Evolutionary conservation across 2,329 filamentous ascomycete genomes (phyloP), one percentile per base, ranked within the genome.

Genomic region (Cyphellophora attinorum): DNA sequence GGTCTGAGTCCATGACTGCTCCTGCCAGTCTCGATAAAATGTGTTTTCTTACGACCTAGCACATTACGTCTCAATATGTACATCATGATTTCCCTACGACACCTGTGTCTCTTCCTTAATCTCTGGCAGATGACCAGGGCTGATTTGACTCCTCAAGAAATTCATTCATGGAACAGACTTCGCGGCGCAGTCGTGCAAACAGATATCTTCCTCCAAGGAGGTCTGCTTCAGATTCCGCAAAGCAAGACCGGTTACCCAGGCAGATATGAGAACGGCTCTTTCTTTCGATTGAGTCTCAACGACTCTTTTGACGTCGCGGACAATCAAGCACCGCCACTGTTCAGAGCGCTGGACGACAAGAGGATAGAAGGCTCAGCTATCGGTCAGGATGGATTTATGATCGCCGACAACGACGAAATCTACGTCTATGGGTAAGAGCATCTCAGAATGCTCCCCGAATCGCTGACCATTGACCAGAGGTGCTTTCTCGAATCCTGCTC

Each of bases 351-450:
- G n/a, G n/a, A n/a, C n/a, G n/a, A n/a, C n/a, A n/a, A n/a, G n/a
- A n/a, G n/a, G n/a, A 78, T 74, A 40, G 61, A 61, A 1, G 61
- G 50, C 18, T 59, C 65, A 5, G 61, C 61, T 3, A 52, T 54
- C 11, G 60, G 60, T 16, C 41, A 63, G 11, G 76, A 81, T 39
- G 80, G 80, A 2, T 72, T 64, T 5, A 70, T 84, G 59, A 68
- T 85, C 19, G 68, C 67, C 31, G 84, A 82, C 45, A 61, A 82
- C 38, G 58, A 67, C 31, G 68, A 79, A 40, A 76, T 76, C 47
- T 76, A 68, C 46, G 60, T 78, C 2, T 84, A 78, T 35, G 80
- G 79, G 58, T 8, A n/a, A 25, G 21, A 1, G n/a, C n/a, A n/a
- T n/a, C n/a, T n/a, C n/a, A n/a, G n/a, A n/a, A n/a, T n/a, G n/a